These are phyloP conservation scores for Elymus sibiricus DNA, from an alignment of 176 grass and related monocot genomes.

Conservation along the genomic window DNA sequence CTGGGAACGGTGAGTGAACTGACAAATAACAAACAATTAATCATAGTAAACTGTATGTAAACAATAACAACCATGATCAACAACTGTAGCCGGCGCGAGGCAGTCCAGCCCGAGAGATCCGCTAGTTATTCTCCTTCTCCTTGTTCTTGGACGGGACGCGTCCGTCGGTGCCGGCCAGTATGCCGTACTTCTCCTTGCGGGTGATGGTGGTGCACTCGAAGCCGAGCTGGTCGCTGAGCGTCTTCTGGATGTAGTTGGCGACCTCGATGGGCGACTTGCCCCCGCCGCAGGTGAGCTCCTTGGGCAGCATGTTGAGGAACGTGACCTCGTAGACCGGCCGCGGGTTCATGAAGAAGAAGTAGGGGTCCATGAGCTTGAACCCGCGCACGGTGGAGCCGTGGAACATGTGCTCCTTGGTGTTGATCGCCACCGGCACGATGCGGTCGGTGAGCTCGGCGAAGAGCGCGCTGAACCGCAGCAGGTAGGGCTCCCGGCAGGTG, in stretches of 20 bases:
- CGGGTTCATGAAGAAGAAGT: slow-evolving; percentile 99
- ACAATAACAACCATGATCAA: slow-evolving; percentile 39
- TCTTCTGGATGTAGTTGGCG: slow-evolving; percentile 92
- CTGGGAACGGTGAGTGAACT: slow-evolving; percentile 12
- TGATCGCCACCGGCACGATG: slow-evolving; percentile 92
- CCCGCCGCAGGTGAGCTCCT: slow-evolving; percentile 64
- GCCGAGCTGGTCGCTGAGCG: slow-evolving; percentile 66
- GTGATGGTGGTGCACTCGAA: slow-evolving; percentile 94
- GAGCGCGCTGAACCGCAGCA: slow-evolving; percentile 92
- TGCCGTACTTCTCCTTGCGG: slow-evolving; percentile 91
- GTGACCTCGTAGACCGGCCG: slow-evolving; percentile 89
- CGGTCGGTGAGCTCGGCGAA: slow-evolving; percentile 98
- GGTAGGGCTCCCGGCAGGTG: slow-evolving; percentile 89
- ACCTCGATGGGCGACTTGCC: slow-evolving; percentile 92
- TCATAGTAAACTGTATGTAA: slow-evolving; percentile 15
- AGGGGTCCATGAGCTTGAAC: slow-evolving; percentile 87
- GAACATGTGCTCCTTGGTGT: slow-evolving; percentile 82
- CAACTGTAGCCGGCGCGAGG: slow-evolving; percentile 9
- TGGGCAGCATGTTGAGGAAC: slow-evolving; percentile 84
- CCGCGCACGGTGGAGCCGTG: slow-evolving; percentile 78
- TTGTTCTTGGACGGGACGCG: slow-evolving; percentile 64
- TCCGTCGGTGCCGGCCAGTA: slow-evolving; percentile 85
- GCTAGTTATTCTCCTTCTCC: slow-evolving; percentile 56
- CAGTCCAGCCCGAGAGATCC: background rate
- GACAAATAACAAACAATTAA: slow-evolving; percentile 34